These are phyloP conservation scores for Mortierella polycephala DNA, from an alignment of 371 early-diverging fungal genomes.

Conservation along the genomic window DNA sequence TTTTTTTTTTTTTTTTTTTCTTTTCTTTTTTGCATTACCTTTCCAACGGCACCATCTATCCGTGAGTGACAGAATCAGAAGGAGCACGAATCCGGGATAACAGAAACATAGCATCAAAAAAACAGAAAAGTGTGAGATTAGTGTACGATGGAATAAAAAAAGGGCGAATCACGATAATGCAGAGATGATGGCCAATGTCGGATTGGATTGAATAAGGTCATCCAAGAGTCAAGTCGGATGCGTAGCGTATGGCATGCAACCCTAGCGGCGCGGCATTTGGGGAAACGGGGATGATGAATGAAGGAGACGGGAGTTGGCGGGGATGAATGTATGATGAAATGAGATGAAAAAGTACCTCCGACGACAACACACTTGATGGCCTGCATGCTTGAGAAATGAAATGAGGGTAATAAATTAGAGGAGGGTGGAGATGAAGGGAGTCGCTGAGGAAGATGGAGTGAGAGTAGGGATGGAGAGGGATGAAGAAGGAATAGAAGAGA, in stretches of 20 bases:
- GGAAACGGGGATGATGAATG: slow-evolving; percentile 2
- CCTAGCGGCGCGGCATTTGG: too few species aligned
- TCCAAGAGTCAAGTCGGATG: too few species aligned
- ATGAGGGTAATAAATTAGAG: background rate
- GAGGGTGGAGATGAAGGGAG: slow-evolving; percentile 2
- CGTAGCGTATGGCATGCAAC: background rate
- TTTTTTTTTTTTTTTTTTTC: too few species aligned
- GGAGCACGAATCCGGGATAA: background rate
- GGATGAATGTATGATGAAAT: background rate
- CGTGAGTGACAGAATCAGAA: background rate
- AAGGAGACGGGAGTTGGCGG: slow-evolving; percentile 4
- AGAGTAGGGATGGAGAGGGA: background rate
- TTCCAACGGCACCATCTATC: slow-evolving; percentile 55
- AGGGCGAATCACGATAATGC: background rate
- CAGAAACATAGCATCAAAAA: background rate
- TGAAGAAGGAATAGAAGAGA: slow-evolving; percentile 4
- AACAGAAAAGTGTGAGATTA: background rate
- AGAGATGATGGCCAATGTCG: slow-evolving; percentile 5
- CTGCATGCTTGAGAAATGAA: slow-evolving; percentile 74
- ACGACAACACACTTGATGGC: slow-evolving; percentile 99
- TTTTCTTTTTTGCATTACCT: slow-evolving; percentile 26
- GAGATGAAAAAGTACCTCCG: slow-evolving; percentile 72
- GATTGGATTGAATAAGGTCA: too few species aligned
- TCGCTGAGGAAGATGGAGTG: slow-evolving; percentile 2
- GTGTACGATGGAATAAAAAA: background rate